phyloP scores from a whole-genome alignment of 495 filamentous ascomycete genomes.

The Lophiostoma macrostomum region DNA sequence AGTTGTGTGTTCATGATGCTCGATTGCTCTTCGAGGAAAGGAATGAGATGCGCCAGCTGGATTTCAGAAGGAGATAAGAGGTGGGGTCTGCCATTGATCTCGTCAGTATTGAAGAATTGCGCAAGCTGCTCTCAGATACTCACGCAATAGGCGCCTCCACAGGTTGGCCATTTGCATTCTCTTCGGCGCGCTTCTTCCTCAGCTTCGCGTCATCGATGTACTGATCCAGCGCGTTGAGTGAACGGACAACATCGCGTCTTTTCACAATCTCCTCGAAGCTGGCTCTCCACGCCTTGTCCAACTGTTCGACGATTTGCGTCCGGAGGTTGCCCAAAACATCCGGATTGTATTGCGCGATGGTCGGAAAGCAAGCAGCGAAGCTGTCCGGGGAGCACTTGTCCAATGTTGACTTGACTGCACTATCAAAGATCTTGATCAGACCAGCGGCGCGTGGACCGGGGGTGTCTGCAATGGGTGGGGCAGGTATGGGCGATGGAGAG shows the following conservation, averaged over 20 bases:
- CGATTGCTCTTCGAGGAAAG: constrained; percentile 61
- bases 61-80: constrained; percentile 65
- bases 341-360: constrained; percentile 66
- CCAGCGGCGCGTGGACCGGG: constrained; percentile 74
- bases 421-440: constrained; percentile 66
- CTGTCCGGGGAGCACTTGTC: constrained; percentile 70
- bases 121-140: constrained; percentile 25
- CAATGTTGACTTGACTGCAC: constrained; percentile 67
- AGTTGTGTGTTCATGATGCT: constrained; percentile 59
- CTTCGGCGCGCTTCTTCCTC: constrained; percentile 48
- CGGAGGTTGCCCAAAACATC: constrained; percentile 43
- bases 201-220: constrained; percentile 67
- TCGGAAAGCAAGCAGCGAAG: constrained; percentile 87
- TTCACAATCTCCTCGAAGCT: constrained; percentile 74
- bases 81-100: constrained; percentile 59
- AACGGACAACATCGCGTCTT: constrained; percentile 65
- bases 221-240: constrained; percentile 79
- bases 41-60: constrained; percentile 66
- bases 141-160: constrained; percentile 48
- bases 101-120: neutral
- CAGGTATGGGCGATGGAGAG: constrained; percentile 52
- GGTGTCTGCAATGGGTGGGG: constrained; percentile 55
- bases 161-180: constrained; percentile 25
- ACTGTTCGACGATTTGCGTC: constrained; percentile 35
- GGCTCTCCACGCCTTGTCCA: constrained; percentile 34